Base-by-base conservation (phyloP, 2,329 filamentous ascomycete genomes). In the Colletotrichum sp. region DNA sequence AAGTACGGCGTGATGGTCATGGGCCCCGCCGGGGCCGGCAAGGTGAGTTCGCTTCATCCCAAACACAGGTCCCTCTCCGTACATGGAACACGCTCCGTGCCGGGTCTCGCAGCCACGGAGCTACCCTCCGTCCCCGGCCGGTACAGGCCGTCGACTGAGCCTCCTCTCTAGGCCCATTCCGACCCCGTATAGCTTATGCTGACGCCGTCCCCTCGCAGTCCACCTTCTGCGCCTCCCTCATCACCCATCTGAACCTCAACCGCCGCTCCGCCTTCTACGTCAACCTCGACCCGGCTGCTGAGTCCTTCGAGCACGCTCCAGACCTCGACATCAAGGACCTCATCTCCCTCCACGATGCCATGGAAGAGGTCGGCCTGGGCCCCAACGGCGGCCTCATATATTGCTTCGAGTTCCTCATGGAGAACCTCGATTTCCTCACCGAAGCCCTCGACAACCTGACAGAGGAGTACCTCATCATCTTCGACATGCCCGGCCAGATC, bases 401-500 rank as follows among this genome's bases (percentile, higher is more conserved):
- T 89, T 98, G 96, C 87, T 98, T 98, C 86, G 96, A 98, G 86
- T 98, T 98, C 84, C 91, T 98, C 61, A 93, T 98, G 83, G 95
- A 98, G 84, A 98, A 98, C 83, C 92, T 98, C 78, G 96, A 98
- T 86, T 98, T 97, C 86, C 88, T 98, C 66, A 95, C 94, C 63
- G 94, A 98, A 78, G 93, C 94, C 21, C 92, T 98, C 72, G 95
- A 98, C 80, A 91, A 93, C 57, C 89, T 98, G 72, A 96, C 95
- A 12, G 97, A 99, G 81, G 97, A 99, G 81, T 98, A 98, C 85
- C 91, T 99, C 78, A 98, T 99, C 85, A 95, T 99, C 78, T 96
- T 99, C 86, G 97, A 99, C 86, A 98, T 99, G 95, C 97, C 97
- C 0, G 97, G 97, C 73, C 97, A 99, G 87, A 99, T 99, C 85